phyloP scores from a whole-genome alignment of 2,329 filamentous ascomycete species.

The Cercospora sp. region DNA sequence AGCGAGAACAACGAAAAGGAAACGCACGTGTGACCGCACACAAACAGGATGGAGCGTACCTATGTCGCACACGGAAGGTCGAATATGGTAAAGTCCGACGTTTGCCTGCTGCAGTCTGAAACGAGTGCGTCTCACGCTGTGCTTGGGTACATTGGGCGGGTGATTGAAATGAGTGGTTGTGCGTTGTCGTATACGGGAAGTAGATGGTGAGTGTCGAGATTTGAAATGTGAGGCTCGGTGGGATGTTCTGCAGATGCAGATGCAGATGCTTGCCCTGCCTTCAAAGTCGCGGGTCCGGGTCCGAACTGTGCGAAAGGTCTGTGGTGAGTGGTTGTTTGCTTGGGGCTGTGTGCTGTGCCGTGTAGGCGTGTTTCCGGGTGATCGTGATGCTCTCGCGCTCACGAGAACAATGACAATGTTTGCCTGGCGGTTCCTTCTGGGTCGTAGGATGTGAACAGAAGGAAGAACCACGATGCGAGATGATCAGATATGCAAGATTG shows the following conservation, averaged over 20 bases:
- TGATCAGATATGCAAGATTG: background rate
- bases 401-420: conserved; percentile 5
- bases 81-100: conserved; percentile 4
- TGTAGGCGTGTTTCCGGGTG: background rate
- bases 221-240: background rate
- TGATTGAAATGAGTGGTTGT: background rate
- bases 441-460: background rate
- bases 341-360: background rate
- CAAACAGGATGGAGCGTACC: conserved; percentile 20
- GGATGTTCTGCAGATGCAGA: background rate
- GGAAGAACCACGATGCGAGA: background rate
- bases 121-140: conserved; percentile 14
- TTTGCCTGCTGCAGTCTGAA: conserved; percentile 22
- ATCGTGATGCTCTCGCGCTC: background rate
- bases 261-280: background rate
- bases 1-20: background rate
- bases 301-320: background rate
- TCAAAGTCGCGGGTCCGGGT: background rate
- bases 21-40: background rate
- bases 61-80: conserved; percentile 27
- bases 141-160: background rate
- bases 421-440: background rate
- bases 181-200: background rate
- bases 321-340: background rate
- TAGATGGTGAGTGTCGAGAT: background rate